A percentile compares a stretch with the other conserved stretches of the same genome.
Evolutionary conservation across 2,329 filamentous ascomycete species (phyloP).

Genomic region (Cordyceps pruinosa): DNA sequence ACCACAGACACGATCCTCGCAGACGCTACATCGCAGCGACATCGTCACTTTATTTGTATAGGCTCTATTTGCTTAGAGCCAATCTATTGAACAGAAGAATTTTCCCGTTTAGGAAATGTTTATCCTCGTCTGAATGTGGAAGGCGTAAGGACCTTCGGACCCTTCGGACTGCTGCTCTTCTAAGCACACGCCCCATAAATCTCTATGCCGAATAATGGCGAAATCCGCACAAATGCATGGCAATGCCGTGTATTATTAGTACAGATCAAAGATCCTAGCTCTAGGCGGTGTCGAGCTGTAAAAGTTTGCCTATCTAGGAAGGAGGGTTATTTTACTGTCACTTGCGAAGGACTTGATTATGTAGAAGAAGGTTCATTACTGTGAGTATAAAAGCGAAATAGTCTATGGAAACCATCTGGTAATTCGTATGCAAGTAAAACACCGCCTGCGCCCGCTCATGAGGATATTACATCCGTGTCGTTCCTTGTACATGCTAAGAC

Average conservation of each 20-base stretch:
- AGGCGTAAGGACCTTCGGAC: neutral
- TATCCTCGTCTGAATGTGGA: neutral
- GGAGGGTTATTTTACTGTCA: neutral
- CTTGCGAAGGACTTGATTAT: neutral
- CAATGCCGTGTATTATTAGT: neutral
- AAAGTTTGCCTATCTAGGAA: neutral
- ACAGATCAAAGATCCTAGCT: neutral
- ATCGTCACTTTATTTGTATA: too few species aligned
- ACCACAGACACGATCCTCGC: too few species aligned
- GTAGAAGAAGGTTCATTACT: neutral
- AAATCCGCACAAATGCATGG: neutral
- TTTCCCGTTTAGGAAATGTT: neutral
- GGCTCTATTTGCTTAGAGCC: too few species aligned
- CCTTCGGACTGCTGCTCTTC: neutral
- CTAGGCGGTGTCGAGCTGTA: neutral
- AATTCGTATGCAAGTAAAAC: neutral
- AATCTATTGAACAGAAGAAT: neutral
- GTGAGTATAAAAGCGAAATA: neutral
- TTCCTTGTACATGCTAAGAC: neutral
- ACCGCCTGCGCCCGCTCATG: conserved; percentile 9
- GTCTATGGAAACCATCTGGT: neutral
- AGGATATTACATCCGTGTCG: neutral
- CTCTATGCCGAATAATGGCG: neutral
- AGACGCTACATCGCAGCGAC: too few species aligned
- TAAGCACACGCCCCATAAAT: conserved; percentile 1